Conservation (phyloP, 139 green algal species). For the Yamagishiella unicocca region DNA sequence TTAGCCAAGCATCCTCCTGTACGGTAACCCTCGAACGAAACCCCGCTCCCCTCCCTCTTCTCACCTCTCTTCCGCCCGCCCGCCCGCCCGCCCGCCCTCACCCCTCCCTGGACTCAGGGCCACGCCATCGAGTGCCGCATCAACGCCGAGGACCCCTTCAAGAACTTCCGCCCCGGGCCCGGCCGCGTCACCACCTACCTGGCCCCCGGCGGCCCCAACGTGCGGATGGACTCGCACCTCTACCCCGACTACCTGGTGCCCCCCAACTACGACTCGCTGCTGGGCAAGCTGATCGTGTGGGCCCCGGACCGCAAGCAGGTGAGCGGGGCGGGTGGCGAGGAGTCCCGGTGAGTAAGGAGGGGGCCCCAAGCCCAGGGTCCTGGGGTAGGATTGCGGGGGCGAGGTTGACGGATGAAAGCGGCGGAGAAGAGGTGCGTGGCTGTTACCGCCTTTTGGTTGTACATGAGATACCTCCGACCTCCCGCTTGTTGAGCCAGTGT, state of each 20-base stretch:
- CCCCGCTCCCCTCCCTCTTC: neutral
- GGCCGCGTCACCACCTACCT: constrained; percentile 93
- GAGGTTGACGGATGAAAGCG: too few relatives aligned
- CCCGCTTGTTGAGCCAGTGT: neutral
- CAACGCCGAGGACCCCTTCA: constrained; percentile 95
- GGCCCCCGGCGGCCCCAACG: constrained; percentile 89
- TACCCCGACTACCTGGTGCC: constrained; percentile 97
- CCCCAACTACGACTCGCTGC: constrained; percentile 93
- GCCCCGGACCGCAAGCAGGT: constrained; percentile 80
- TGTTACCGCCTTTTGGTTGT: too few relatives aligned
- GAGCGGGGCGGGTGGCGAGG: neutral
- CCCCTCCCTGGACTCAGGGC: constrained; percentile 70
- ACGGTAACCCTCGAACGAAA: too few relatives aligned
- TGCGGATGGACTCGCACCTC: constrained; percentile 97
- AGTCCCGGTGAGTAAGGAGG: too few relatives aligned
- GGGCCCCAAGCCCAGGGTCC: neutral
- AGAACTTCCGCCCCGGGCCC: constrained; percentile 67
- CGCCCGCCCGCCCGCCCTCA: neutral
- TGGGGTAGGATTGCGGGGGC: too few relatives aligned
- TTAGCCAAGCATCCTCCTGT: too few relatives aligned
- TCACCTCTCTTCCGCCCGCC: neutral
- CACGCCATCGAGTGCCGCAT: constrained; percentile 96
- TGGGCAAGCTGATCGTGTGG: constrained; percentile 99
- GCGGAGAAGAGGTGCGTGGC: too few relatives aligned
- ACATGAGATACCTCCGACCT: too few relatives aligned